Evolutionary conservation across 306 rosid species (phyloP).

Genomic region (Morella rubra): DNA sequence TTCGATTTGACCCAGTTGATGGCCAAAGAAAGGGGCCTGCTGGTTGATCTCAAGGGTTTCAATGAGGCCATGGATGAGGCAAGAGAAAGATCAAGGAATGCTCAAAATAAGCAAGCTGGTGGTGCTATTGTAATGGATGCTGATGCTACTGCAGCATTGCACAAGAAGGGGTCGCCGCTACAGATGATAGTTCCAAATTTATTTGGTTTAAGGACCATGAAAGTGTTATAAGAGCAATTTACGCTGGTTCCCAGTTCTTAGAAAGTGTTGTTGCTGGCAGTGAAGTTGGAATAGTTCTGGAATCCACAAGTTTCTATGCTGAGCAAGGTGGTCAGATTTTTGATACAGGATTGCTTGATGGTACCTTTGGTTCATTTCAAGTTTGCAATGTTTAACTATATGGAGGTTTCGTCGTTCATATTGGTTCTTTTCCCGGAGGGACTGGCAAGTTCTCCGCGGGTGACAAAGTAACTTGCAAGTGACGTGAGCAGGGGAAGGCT

Average conservation of each 20-base stretch:
- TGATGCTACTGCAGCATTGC: conserved; percentile 84
- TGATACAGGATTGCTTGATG: conserved; percentile 84
- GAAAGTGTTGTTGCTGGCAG: conserved; percentile 51
- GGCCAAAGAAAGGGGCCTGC: conserved; percentile 91
- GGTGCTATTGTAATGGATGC: conserved; percentile 90
- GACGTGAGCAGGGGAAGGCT: too few relatives aligned
- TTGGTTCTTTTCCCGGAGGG: conserved; percentile 61
- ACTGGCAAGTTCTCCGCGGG: conserved; percentile 61
- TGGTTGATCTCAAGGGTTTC: conserved; percentile 77
- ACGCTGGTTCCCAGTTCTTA: conserved; percentile 71
- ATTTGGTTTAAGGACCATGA: conserved; percentile 78
- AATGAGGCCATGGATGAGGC: conserved; percentile 85
- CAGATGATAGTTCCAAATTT: conserved; percentile 87
- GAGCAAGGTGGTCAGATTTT: conserved; percentile 99
- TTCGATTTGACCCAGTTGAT: conserved; percentile 96
- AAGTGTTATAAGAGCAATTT: conserved; percentile 76
- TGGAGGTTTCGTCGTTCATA: conserved; percentile 90
- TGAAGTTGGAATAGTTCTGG: conserved; percentile 77
- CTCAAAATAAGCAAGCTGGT: conserved; percentile 95
- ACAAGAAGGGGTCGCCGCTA: conserved; percentile 62
- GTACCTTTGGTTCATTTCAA: conserved; percentile 55
- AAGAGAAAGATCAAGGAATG: conserved; percentile 89
- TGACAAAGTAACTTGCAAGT: conserved; percentile 77
- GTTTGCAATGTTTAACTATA: conserved; percentile 78
- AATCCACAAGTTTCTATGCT: conserved; percentile 94